Evolutionary conservation across 345 rosid species (phyloP), one percentile per base, ranked within the genome.

Genomic region (Adansonia digitata): DNA sequence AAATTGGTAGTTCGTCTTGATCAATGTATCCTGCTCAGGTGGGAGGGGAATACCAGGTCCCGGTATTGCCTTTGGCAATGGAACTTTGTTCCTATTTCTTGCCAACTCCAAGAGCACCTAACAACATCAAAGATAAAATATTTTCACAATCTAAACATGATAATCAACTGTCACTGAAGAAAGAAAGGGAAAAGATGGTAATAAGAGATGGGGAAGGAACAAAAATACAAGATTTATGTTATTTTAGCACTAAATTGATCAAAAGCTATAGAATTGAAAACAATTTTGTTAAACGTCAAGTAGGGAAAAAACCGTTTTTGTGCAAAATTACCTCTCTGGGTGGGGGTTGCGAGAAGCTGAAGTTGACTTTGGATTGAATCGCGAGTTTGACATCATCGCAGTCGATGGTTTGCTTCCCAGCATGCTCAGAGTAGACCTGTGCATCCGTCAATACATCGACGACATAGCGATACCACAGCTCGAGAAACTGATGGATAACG

Each of bases 281-380:
- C 35, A 14, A 20, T 13, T 22, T 42, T 7, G 56, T 42, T 72
- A 49, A 57, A 42, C 5, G 12, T 69, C 22, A 53, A 71, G 34
- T 35, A n/a, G 27, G 6, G 4, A 56, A n/a, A 43, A 63, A 20
- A 46, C 29, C 2, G 15, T 26, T 26, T 14, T 13, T 0, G 1
- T 35, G n/a, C 74, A 29, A 51, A 65, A 57, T 24, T 80, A 91
- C 98, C 92, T 92, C 98, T 87, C 98, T 78, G 0, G 97, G 92
- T 7, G 98, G 98, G 40, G 99, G 98, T 53, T 95, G 98, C 1
- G 98, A 91, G 86, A 93, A 90, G 87, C 94, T 91, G 85, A 87
- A 90, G 75, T 90, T 92, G 64, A 89, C 93, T 88, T 89, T 93
- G 1, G 99, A 91, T 52, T 89, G 99, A 78, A 89, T 87, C 11